Percentiles rank a stretch among this genome's conserved stretches.
Conservation (phyloP, 2,329 filamentous ascomycete species). For the Talaromyces sp. region DNA sequence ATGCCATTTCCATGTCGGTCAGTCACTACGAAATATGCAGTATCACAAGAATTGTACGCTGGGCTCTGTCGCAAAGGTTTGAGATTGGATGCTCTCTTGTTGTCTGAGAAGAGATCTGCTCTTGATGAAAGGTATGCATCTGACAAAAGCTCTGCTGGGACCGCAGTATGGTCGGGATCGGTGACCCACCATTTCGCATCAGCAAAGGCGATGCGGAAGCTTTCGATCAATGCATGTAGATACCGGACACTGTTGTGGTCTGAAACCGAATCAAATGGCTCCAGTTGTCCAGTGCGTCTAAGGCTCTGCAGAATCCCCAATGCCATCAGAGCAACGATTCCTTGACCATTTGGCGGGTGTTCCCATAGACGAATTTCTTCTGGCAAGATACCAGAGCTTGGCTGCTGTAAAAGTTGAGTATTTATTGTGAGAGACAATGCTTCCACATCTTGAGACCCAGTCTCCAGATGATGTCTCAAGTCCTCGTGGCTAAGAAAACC, state of each 20-base stretch:
- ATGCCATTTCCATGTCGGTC: conserved; percentile 82
- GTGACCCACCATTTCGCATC: conserved; percentile 88
- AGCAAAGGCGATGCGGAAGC: conserved; percentile 81
- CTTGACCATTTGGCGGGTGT: conserved; percentile 93
- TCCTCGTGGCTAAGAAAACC: conserved; percentile 77
- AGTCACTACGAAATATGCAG: conserved; percentile 85
- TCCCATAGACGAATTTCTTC: conserved; percentile 78
- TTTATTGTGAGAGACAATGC: conserved; percentile 77
- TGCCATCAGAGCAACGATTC: conserved; percentile 90
- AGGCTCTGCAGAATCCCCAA: conserved; percentile 85
- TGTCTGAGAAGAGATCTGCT: conserved; percentile 55
- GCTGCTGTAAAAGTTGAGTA: conserved; percentile 57
- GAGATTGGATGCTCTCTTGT: conserved; percentile 45
- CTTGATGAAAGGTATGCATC: conserved; percentile 68
- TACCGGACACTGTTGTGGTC: conserved; percentile 79
- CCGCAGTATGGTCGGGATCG: conserved; percentile 57
- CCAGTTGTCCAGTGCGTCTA: conserved; percentile 69
- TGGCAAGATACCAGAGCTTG: conserved; percentile 38
- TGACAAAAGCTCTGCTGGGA: conserved; percentile 53
- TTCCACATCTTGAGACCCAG: conserved; percentile 70
- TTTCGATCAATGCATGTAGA: conserved; percentile 82
- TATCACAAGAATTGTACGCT: conserved; percentile 80
- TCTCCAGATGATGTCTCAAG: conserved; percentile 67
- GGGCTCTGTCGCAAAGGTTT: conserved; percentile 61
- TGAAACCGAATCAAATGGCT: conserved; percentile 55